Evolutionary conservation across 2,329 filamentous ascomycete species (phyloP).

Genomic region (Dryadomyces quercivorus): DNA sequence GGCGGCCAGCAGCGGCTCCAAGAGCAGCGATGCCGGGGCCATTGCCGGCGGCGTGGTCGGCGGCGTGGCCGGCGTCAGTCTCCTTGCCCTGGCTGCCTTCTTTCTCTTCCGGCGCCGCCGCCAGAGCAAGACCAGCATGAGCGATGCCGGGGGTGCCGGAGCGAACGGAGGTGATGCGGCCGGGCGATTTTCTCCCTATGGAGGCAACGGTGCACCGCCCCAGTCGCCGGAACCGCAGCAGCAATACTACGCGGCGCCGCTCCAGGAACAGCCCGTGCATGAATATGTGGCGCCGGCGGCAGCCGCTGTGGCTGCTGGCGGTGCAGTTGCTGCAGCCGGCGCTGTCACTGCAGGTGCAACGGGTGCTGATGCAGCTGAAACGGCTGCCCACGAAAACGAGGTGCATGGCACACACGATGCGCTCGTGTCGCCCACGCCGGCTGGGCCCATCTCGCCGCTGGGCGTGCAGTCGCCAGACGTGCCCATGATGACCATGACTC

Average conservation of each 20-base stretch:
- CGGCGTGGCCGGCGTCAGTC: conserved; percentile 18
- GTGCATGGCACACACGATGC: not conserved
- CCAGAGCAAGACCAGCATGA: conserved; percentile 4
- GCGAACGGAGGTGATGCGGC: not conserved
- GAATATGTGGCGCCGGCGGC: too few relatives aligned
- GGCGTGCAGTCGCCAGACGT: not conserved
- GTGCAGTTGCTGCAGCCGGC: conserved; percentile 3
- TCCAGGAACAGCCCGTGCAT: not conserved
- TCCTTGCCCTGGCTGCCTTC: conserved; percentile 18
- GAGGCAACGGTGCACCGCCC: not conserved
- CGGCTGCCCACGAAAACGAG: not conserved
- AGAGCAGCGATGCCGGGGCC: conserved; percentile 13
- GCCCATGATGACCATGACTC: not conserved
- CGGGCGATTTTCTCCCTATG: conserved; percentile 2
- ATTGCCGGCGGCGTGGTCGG: conserved; percentile 19
- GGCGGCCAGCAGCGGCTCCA: not conserved
- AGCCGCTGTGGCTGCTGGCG: not conserved
- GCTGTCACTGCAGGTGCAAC: not conserved
- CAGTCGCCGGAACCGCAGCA: conserved; percentile 6
- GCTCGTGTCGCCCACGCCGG: not conserved
- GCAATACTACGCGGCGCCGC: conserved; percentile 6
- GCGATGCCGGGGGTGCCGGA: not conserved
- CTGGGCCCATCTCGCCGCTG: not conserved
- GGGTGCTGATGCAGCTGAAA: not conserved
- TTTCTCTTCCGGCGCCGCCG: conserved; percentile 16